Evolutionary conservation across 371 early-diverging fungal genomes (phyloP).

Genomic region (Circinella minor): DNA sequence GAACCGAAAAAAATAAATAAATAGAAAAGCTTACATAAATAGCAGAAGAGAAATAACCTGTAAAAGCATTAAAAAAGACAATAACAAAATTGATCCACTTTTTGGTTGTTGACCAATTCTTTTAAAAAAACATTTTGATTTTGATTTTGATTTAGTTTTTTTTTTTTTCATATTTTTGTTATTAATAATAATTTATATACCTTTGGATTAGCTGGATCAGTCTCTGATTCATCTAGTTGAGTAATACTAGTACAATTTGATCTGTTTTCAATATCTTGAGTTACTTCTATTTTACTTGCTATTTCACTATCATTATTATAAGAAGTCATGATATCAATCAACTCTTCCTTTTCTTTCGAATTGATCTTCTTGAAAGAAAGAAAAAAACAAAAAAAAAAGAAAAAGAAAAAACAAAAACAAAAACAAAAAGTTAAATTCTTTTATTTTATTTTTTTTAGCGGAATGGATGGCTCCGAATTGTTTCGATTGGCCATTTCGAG

Average conservation of each 20-base stretch:
- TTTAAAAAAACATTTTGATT: too few species aligned
- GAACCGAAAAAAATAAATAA: too few species aligned
- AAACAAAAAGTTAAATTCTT: not conserved
- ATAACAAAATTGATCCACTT: constrained; percentile 26
- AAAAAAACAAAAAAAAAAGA: not conserved
- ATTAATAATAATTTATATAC: too few species aligned
- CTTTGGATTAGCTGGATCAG: not conserved
- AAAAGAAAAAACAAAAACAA: not conserved
- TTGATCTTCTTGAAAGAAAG: too few species aligned
- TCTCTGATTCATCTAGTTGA: not conserved
- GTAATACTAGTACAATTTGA: not conserved
- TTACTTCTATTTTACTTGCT: not conserved
- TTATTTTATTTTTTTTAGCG: not conserved
- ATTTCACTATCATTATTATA: not conserved
- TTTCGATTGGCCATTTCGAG: not conserved
- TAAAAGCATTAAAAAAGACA: constrained; percentile 35
- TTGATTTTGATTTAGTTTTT: too few species aligned
- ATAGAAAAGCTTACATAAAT: constrained; percentile 28
- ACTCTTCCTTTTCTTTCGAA: too few species aligned
- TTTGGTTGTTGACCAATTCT: constrained; percentile 41
- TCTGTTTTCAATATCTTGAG: not conserved
- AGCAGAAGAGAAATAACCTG: constrained; percentile 40
- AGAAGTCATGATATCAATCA: not conserved
- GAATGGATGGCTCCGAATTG: not conserved
- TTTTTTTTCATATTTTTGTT: too few species aligned